Evolutionary conservation across 306 rosid genomes (phyloP), one percentile per base, ranked within the genome.

Genomic region (Geum urbanum): DNA sequence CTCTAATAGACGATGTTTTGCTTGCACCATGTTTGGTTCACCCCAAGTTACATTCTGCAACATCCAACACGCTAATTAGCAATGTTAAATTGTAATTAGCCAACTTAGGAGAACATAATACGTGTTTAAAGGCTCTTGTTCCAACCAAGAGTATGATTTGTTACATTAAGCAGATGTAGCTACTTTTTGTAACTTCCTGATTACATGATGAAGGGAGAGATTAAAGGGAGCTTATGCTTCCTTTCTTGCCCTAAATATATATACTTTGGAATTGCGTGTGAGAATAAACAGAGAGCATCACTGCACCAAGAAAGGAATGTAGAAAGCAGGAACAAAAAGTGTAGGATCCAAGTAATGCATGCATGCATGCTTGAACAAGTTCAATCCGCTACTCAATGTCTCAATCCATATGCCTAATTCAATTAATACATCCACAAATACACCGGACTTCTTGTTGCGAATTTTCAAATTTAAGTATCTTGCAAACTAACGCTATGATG

Each of bases 41-140:
- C 98, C 98, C 98, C 98, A 94, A 4, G 35, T 66, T 77, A 88
- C 98, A 10, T 50, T 82, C 98, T 92, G 80, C 70, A 75, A 47
- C 63, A 41, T 53, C 8, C 3, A 32, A 27, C 60, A 12, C 35
- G 11, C 58, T 27, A 35, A 37, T 46, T 24, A 7, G 37, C 37
- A 32, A 32, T 32, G 37, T 2, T 32, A 3, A 32, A 0, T 32
- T 32, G 37, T 32, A 32, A 0, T 32, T 32, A 2, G 37, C 37
- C 37, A 32, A 32, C 37, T 32, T 32, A 32, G 1, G 37, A 59
- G 1, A 58, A 13, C 7, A 32, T 27, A 58, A 58, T 32, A 32
- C 37, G 37, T 3, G 37, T 32, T 32, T 32, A 32, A 32, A 3
- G 37, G 37, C 37, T 32, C 4, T 32, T 24, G 27, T 55, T 15